Evolutionary conservation across 1,284 basidiomycete species (phyloP).

Genomic region (Irpex sp.): DNA sequence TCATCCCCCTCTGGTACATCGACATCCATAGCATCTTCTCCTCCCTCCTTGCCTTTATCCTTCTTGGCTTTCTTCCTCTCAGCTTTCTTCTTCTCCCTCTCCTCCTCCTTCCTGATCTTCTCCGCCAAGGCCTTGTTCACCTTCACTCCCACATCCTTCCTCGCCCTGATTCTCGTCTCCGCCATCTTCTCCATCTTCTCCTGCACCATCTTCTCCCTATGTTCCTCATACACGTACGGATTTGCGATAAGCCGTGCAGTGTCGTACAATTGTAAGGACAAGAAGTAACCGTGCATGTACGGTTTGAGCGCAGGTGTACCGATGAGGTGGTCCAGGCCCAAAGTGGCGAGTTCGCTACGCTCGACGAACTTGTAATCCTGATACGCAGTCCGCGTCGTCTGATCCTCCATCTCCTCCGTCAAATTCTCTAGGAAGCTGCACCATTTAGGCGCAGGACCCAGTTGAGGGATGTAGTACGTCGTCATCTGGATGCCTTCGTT

Average conservation of each 20-base stretch:
- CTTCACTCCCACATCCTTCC: conserved; percentile 68
- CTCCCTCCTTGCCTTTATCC: conserved; percentile 32
- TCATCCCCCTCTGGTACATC: conserved; percentile 41
- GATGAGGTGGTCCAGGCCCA: conserved; percentile 91
- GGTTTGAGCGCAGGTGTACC: conserved; percentile 95
- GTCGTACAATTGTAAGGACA: conserved; percentile 94
- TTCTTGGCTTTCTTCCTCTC: conserved; percentile 56
- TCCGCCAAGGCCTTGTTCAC: conserved; percentile 94
- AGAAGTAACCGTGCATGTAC: conserved; percentile 99
- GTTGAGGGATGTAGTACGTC: conserved; percentile 90
- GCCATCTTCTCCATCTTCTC: conserved; percentile 93
- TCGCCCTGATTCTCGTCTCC: conserved; percentile 86
- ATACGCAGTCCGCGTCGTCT: conserved; percentile 75
- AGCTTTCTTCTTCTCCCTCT: conserved; percentile 60
- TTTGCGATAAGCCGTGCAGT: conserved; percentile 94
- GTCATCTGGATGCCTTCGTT: conserved; percentile 94
- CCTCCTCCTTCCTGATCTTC: conserved; percentile 75
- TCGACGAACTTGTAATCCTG: conserved; percentile 99
- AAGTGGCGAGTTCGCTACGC: conserved; percentile 76
- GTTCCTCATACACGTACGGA: conserved; percentile 93
- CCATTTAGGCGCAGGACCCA: conserved; percentile 97
- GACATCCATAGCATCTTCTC: conserved; percentile 35
- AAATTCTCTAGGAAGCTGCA: conserved; percentile 97
- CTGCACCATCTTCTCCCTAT: conserved; percentile 84
- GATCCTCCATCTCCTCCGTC: conserved; percentile 96